Percentiles rank a stretch among this genome's conserved stretches.
Conservation (phyloP, 2,329 filamentous ascomycete species). For the Talaromyces sp. region DNA sequence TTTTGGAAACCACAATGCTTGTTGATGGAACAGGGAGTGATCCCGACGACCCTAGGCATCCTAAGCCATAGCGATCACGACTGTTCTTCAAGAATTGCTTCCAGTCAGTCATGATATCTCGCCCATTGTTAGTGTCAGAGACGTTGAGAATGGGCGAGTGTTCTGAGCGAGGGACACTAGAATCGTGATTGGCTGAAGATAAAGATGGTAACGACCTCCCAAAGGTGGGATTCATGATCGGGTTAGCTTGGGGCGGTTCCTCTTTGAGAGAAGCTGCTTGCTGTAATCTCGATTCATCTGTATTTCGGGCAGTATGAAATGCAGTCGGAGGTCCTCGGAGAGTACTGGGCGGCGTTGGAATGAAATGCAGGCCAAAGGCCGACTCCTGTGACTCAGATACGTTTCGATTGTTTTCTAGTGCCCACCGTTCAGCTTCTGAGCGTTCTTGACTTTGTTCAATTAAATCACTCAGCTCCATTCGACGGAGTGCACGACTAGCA, state of each 20-base stretch:
- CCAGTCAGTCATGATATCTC: constrained; percentile 14
- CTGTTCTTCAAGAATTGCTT: constrained; percentile 12
- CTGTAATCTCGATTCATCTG: neutral
- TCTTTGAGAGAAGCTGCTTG: neutral
- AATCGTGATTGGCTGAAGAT: constrained; percentile 1
- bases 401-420: neutral
- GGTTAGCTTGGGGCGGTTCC: neutral
- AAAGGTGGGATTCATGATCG: constrained; percentile 1
- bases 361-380: constrained; percentile 18
- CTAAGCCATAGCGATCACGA: constrained; percentile 1
- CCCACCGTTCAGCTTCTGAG: constrained; percentile 15
- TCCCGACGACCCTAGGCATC: constrained; percentile 13
- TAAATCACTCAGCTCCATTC: constrained; percentile 22
- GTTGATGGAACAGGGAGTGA: constrained; percentile 18
- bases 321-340: constrained; percentile 1
- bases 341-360: constrained; percentile 20
- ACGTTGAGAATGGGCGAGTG: neutral
- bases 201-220: constrained; percentile 17
- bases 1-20: constrained; percentile 29
- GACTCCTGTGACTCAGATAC: constrained; percentile 6
- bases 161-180: neutral
- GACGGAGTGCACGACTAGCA: constrained; percentile 5
- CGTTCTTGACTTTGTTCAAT: constrained; percentile 25
- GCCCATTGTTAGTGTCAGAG: neutral
- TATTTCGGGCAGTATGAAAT: neutral